These are phyloP conservation scores for Gleditsia sinensis DNA, from an alignment of 306 rosid species.

Conservation along the genomic window DNA sequence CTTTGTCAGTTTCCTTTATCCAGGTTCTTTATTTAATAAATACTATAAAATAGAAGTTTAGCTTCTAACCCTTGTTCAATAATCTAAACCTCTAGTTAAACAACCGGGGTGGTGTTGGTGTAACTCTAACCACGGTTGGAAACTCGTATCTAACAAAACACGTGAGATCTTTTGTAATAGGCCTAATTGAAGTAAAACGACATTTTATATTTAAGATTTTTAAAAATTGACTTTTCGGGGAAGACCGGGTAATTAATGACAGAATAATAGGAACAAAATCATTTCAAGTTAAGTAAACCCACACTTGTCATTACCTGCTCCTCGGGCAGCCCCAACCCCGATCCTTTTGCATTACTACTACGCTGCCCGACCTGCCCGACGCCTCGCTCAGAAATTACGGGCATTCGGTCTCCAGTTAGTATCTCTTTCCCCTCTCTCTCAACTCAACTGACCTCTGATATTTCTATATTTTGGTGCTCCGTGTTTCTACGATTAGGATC, in stretches of 20 bases:
- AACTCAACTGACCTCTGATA: conserved; percentile 45
- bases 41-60: background rate
- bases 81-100: conserved; percentile 22
- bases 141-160: conserved; percentile 22
- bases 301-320: conserved; percentile 54
- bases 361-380: conserved; percentile 72
- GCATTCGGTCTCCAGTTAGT: conserved; percentile 61
- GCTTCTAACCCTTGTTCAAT: background rate
- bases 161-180: conserved; percentile 32
- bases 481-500: conserved; percentile 66
- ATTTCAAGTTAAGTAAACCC: conserved; percentile 41
- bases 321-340: conserved; percentile 56
- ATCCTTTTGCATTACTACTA: background rate
- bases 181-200: conserved; percentile 17
- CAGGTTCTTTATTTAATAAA: background rate
- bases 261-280: background rate
- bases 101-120: conserved; percentile 2
- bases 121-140: conserved; percentile 44
- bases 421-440: conserved; percentile 38
- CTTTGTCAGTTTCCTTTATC: background rate
- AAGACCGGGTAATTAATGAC: conserved; percentile 31
- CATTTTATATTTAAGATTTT: background rate
- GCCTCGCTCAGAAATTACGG: conserved; percentile 64
- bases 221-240: conserved; percentile 37
- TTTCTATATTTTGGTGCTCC: conserved; percentile 55